Conservation (phyloP, 371 early-diverging fungal genomes). For the Gilbertella persicaria region DNA sequence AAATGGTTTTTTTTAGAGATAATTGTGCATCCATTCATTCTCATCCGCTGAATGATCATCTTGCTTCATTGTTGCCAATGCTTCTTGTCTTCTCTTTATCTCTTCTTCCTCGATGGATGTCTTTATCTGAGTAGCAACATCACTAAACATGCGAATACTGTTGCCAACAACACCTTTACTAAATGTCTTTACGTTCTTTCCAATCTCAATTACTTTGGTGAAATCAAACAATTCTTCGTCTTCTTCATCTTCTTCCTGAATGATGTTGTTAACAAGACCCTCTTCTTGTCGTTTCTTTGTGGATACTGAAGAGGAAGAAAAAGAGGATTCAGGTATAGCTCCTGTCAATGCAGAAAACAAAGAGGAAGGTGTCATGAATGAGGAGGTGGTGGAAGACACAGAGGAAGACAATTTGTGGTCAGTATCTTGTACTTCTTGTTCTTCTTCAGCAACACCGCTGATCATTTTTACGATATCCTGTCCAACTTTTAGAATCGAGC, state of each 20-base stretch:
- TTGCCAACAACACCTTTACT: constrained; percentile 40
- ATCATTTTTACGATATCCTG: constrained; percentile 36
- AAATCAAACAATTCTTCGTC: constrained; percentile 45
- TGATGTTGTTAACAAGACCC: too few species aligned
- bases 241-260: constrained; percentile 25
- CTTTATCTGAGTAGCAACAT: constrained; percentile 36
- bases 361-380: constrained; percentile 35
- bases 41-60: neutral
- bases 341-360: constrained; percentile 40
- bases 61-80: neutral
- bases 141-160: constrained; percentile 41
- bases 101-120: constrained; percentile 10
- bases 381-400: neutral
- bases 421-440: constrained; percentile 5
- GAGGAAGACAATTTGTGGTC: constrained; percentile 1
- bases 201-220: constrained; percentile 41
- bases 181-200: constrained; percentile 34
- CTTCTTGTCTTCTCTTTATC: neutral
- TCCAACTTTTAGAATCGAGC: constrained; percentile 30
- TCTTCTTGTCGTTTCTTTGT: constrained; percentile 2
- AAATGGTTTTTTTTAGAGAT: constrained; percentile 11
- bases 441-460: constrained; percentile 23
- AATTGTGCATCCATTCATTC: constrained; percentile 11
- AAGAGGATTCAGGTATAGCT: constrained; percentile 15
- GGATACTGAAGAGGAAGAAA: too few species aligned